These are phyloP conservation scores for Aspergillus ibericus DNA, from an alignment of 2,329 filamentous ascomycete genomes.

Conservation along the genomic window DNA sequence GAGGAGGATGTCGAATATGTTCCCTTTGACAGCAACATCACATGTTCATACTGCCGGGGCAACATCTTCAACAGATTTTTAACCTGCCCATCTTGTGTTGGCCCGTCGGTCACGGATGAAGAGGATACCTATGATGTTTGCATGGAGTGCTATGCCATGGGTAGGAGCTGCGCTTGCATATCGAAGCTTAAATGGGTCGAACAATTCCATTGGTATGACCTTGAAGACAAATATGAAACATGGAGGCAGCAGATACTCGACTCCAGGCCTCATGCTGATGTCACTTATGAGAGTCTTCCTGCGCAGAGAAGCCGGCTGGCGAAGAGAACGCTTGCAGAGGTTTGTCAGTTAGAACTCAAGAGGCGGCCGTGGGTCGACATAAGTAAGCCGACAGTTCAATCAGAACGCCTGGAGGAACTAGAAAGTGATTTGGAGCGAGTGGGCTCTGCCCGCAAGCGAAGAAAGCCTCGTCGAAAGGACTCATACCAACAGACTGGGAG, in stretches of 20 bases:
- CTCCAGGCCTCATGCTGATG: conserved; percentile 67
- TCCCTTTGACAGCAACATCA: conserved; percentile 85
- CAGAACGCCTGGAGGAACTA: conserved; percentile 30
- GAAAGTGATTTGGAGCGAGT: conserved; percentile 58
- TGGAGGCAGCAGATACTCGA: conserved; percentile 80
- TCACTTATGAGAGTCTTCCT: conserved; percentile 60
- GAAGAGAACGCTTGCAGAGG: conserved; percentile 81
- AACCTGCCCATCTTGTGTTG: conserved; percentile 82
- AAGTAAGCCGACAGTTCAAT: conserved; percentile 55
- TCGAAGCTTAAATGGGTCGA: conserved; percentile 88
- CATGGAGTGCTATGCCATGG: conserved; percentile 99
- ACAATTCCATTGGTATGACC: conserved; percentile 81
- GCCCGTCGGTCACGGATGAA: conserved; percentile 65
- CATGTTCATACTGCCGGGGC: conserved; percentile 90
- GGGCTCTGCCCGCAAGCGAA: conserved; percentile 62
- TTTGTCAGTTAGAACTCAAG: conserved; percentile 88
- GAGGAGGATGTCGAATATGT: conserved; percentile 71
- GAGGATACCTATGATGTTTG: conserved; percentile 92
- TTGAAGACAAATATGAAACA: conserved; percentile 73
- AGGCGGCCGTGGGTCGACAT: conserved; percentile 80
- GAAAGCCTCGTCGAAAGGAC: conserved; percentile 54
- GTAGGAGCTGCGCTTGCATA: conserved; percentile 84
- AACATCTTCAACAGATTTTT: conserved; percentile 98
- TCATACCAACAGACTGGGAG: conserved; percentile 52
- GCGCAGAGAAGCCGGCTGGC: conserved; percentile 65